Percentiles rank a stretch among this genome's conserved stretches.
These are phyloP conservation scores for Pouteria glomerata DNA, from an alignment of 148 eudicot species.

Conservation along the genomic window DNA sequence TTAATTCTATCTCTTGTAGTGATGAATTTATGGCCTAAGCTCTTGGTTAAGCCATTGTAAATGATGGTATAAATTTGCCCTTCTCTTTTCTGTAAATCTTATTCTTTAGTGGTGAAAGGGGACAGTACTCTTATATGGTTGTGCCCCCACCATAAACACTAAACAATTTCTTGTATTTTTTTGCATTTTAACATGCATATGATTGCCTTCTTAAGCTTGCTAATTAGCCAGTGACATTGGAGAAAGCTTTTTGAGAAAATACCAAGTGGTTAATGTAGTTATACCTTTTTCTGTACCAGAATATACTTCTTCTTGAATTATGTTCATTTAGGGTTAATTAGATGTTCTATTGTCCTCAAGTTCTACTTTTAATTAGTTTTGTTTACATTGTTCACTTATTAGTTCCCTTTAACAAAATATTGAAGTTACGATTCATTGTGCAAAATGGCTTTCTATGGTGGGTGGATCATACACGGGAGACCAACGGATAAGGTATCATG, in stretches of 20 bases:
- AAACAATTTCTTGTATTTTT: no score
- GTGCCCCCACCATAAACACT: no score
- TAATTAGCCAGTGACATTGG: not conserved
- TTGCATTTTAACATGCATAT: not conserved
- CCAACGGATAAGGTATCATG: constrained; percentile 72
- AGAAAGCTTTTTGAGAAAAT: not conserved
- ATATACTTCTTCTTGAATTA: not conserved
- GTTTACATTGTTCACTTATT: constrained; percentile 27
- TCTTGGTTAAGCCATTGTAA: no score
- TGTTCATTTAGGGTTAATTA: constrained; percentile 6
- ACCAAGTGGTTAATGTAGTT: not conserved
- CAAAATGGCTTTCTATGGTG: constrained; percentile 98
- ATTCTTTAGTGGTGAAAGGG: no score
- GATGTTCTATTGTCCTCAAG: constrained; percentile 1
- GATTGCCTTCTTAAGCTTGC: not conserved
- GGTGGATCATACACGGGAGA: constrained; percentile 99
- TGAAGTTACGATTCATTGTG: constrained; percentile 99
- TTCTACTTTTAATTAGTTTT: constrained; percentile 18
- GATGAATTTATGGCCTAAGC: no score
- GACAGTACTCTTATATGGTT: no score
- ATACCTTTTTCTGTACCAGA: not conserved
- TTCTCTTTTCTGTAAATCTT: no score
- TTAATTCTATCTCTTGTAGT: no score
- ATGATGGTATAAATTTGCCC: no score
- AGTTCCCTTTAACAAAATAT: constrained; percentile 70